Evolutionary conservation across 495 filamentous ascomycete genomes (phyloP).

Genomic region (Astrocystis sublimbata): DNA sequence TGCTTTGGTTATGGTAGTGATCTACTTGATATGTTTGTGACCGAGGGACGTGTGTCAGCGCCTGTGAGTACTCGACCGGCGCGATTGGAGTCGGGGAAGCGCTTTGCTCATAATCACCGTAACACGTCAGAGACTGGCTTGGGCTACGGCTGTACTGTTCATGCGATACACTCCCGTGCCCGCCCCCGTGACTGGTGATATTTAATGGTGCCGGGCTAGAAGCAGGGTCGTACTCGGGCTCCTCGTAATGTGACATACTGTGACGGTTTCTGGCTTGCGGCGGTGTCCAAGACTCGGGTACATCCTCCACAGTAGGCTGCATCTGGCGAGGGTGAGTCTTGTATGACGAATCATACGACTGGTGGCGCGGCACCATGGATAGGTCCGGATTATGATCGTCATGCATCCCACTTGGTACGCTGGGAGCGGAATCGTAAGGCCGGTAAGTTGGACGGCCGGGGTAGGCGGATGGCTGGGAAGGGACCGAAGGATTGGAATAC

Average conservation of each 20-base stretch:
- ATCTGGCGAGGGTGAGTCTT: constrained; percentile 51
- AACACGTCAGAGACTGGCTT: constrained; percentile 24
- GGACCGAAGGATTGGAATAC: constrained; percentile 33
- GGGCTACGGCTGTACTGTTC: constrained; percentile 32
- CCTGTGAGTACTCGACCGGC: constrained; percentile 31
- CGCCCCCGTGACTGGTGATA: constrained; percentile 41
- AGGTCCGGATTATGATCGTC: constrained; percentile 28
- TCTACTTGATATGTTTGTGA: constrained; percentile 24
- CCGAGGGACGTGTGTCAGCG: constrained; percentile 29
- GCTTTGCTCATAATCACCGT: constrained; percentile 24
- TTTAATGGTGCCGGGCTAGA: constrained; percentile 52
- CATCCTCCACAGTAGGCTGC: constrained; percentile 72
- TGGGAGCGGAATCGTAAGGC: constrained; percentile 45
- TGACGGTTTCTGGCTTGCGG: constrained; percentile 48
- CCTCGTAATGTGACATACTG: constrained; percentile 43
- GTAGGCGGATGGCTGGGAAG: constrained; percentile 35
- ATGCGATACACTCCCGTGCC: constrained; percentile 39
- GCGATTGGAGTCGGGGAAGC: constrained; percentile 25
- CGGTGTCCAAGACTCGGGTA: constrained; percentile 49
- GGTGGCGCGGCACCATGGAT: constrained; percentile 43
- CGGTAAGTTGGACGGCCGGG: constrained; percentile 50
- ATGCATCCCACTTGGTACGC: constrained; percentile 32
- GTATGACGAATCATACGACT: constrained; percentile 51
- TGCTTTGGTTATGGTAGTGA: constrained; percentile 29
- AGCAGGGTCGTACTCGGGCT: constrained; percentile 38